Evolutionary conservation across 768 basidiomycete genomes (phyloP), one percentile per base, ranked within the genome.

Genomic region (Kondoa malvinella): DNA sequence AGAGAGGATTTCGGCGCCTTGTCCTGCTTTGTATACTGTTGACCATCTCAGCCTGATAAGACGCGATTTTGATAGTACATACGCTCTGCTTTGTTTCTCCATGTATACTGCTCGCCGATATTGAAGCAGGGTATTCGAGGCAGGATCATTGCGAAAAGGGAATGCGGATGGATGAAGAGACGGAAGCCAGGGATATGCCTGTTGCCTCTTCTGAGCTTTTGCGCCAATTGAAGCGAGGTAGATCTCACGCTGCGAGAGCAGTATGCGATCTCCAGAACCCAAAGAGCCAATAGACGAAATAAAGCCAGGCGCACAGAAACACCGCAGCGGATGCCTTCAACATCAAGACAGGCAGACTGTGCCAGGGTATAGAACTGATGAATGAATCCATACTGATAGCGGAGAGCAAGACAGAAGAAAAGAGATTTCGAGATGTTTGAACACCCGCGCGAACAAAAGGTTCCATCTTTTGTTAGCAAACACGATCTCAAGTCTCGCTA

Each of bases 161-260:
- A 29, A 60, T 69, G 62, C n/a, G 69, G 69, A 67, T 69, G 69
- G 21, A 69, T 26, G 30, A 63, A 27, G 16, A 69, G 32, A 21
- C 66, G 66, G 34, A 66, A 65, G 40, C 69, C 69, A 30, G 69
- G 69, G 25, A 69, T 69, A 57, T 69, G 69, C 16, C 69, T 69
- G 34, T n/a, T 32, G 50, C 40, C 40, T 50, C 40, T 50, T 50
- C 40, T 8, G 40, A n/a, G 40, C 40, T 50, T 21, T 8, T 8
- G 8, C 8, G 40, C 40, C 8, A 50, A 8, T 50, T 21, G 40
- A 8, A 50, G 21, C 40, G 21, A 8, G 40, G 40, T 50, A 50
- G 40, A 50, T 8, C 40, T 8, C 40, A 50, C 40, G 40, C 8
- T 50, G 21, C 40, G 12, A 50, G 8, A 8, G 8, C 40, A 50